Evolutionary conservation across 805 yeast species (phyloP).

Genomic region (Lipomyces sp.): DNA sequence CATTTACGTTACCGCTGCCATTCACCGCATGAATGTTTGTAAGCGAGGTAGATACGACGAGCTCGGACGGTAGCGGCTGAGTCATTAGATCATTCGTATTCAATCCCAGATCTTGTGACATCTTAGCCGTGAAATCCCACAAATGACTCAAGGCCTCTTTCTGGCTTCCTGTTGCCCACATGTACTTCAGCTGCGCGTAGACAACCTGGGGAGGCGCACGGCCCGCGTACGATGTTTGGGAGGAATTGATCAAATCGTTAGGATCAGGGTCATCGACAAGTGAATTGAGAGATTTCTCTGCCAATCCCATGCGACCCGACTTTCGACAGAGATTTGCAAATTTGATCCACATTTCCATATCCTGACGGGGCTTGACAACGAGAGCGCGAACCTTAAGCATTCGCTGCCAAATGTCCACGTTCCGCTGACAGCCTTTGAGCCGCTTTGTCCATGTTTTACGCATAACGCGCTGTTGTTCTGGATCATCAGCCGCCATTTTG

Average conservation of each 20-base stretch:
- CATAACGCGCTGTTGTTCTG: slow-evolving; percentile 77
- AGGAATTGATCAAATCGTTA: slow-evolving; percentile 48
- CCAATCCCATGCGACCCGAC: slow-evolving; percentile 87
- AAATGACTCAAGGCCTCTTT: slow-evolving; percentile 83
- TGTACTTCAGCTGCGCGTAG: slow-evolving; percentile 92
- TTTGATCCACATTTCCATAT: slow-evolving; percentile 97
- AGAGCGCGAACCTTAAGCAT: slow-evolving; percentile 90
- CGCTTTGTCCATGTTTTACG: slow-evolving; percentile 94
- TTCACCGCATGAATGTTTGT: slow-evolving; percentile 17
- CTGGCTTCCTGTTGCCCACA: slow-evolving; percentile 95
- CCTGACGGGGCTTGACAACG: slow-evolving; percentile 93
- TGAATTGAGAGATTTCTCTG: slow-evolving; percentile 86
- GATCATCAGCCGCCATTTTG: slow-evolving; percentile 80
- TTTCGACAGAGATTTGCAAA: slow-evolving; percentile 95
- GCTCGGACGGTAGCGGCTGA: slow-evolving; percentile 75
- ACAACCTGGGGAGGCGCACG: slow-evolving; percentile 96
- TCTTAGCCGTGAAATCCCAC: slow-evolving; percentile 86
- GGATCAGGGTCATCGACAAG: slow-evolving; percentile 63
- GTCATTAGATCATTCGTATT: slow-evolving; percentile 78
- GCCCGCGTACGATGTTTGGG: slow-evolving; percentile 51
- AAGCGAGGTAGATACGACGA: slow-evolving; percentile 19
- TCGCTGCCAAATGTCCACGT: slow-evolving; percentile 99
- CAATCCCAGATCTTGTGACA: slow-evolving; percentile 86
- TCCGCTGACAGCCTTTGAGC: slow-evolving; percentile 89
- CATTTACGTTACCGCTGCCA: slow-evolving; percentile 32